These are phyloP conservation scores for Pseudocercospora musae DNA, from an alignment of 2,329 filamentous ascomycete species.

Conservation along the genomic window DNA sequence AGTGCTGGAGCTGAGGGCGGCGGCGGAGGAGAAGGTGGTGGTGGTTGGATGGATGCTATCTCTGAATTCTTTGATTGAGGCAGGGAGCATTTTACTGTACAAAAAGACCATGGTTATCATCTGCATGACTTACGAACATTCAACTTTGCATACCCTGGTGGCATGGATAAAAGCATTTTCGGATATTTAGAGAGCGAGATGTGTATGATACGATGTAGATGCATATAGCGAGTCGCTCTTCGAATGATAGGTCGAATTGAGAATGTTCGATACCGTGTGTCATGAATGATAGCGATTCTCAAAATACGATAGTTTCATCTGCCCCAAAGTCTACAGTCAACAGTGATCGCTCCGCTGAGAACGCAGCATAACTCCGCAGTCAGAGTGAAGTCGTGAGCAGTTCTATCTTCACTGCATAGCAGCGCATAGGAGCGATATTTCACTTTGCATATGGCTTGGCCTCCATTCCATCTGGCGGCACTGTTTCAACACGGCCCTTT, in stretches of 20 bases:
- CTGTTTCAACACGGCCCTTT: conserved; percentile 65
- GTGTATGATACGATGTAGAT: neutral
- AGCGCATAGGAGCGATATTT: too few species aligned
- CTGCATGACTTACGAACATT: neutral
- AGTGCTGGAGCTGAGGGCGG: conserved; percentile 31
- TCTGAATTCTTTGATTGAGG: conserved; percentile 16
- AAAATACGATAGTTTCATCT: neutral
- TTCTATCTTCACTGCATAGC: too few species aligned
- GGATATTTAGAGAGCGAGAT: neutral
- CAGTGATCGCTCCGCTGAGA: neutral
- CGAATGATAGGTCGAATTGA: neutral
- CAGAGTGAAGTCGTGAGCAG: neutral
- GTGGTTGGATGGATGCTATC: conserved; percentile 18
- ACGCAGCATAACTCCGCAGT: neutral
- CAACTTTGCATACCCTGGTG: neutral
- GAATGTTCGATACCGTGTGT: too few species aligned
- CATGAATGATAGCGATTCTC: too few species aligned
- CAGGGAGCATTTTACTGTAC: neutral
- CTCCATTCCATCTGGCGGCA: conserved; percentile 73
- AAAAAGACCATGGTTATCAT: neutral
- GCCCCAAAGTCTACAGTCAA: neutral
- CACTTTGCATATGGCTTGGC: conserved; percentile 64
- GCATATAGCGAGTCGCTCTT: neutral
- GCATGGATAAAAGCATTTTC: neutral
- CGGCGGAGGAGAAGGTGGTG: conserved; percentile 17